Evolutionary conservation across 1,139 yeast species (phyloP).

Genomic region (Yamadazyma triangularis): DNA sequence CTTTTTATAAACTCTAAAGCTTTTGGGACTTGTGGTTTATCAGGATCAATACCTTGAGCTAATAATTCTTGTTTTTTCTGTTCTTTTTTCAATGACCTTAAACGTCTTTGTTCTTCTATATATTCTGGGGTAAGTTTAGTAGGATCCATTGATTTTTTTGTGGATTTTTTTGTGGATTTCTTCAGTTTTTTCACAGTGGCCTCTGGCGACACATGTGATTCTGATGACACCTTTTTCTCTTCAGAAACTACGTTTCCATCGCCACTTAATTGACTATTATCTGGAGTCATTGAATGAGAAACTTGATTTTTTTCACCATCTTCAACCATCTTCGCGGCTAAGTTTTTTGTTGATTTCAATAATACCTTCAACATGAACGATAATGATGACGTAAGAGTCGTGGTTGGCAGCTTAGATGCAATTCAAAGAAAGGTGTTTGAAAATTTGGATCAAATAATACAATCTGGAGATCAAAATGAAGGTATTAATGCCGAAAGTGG

Average conservation of each 20-base stretch:
- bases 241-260: too few relatives aligned
- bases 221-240: too few relatives aligned
- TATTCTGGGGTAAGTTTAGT: slow-evolving; percentile 60
- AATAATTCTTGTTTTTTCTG: slow-evolving; percentile 41
- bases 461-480: slow-evolving; percentile 6
- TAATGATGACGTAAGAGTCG: too few relatives aligned
- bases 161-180: not conserved
- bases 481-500: slow-evolving; percentile 9
- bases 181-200: too few relatives aligned
- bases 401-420: slow-evolving; percentile 2
- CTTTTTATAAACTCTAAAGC: slow-evolving; percentile 52
- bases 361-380: too few relatives aligned
- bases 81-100: slow-evolving; percentile 50
- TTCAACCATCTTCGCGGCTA: too few relatives aligned
- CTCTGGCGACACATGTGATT: too few relatives aligned
- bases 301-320: too few relatives aligned
- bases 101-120: slow-evolving; percentile 46
- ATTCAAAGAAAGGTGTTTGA: slow-evolving; percentile 6
- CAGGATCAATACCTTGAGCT: slow-evolving; percentile 44
- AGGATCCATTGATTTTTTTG: slow-evolving; percentile 29
- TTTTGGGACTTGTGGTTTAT: slow-evolving; percentile 24
- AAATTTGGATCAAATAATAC: slow-evolving; percentile 12
- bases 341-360: too few relatives aligned
- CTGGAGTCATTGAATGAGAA: too few relatives aligned
- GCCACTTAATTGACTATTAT: too few relatives aligned